Base-by-base conservation (phyloP, 345 rosid genomes). In the Turnera subulata region DNA sequence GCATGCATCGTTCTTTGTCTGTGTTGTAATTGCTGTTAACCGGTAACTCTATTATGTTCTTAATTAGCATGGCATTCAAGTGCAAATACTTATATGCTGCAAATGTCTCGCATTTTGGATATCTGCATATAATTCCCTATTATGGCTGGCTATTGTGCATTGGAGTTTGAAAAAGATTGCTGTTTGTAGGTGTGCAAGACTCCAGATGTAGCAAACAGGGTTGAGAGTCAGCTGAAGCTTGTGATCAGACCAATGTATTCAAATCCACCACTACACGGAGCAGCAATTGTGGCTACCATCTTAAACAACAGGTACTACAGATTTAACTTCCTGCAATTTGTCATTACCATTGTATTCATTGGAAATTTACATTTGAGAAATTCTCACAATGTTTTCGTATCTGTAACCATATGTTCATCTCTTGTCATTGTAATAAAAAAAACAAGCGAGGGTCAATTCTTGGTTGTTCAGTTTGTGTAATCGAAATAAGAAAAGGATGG, bases 201-300 rank as follows among this genome's bases (percentile, higher is more conserved):
- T 59, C 84, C 94, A 63, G 91, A 84, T 63, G 89, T 91, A 6
- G 90, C 97, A 0, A 67, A 78, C 33, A 78, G 50, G 66, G 97
- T 91, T 22, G 88, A 88, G 64, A 88, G 91, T 72, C 97, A 91
- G 64, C 70, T 88, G 76, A 91, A 91, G 69, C 90, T 88, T 51
- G 88, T 91, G 47, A 82, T 88, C 67, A 77, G 97, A 58, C 85
- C n/a, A n/a, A n/a, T n/a, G n/a, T n/a, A n/a, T n/a, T n/a, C n/a
- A n/a, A n/a, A 76, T 39, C 97, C 97, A 64, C 97, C 97, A 12
- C 78, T 91, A 37, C 96, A 91, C 47, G 97, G 97, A 56, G 96
- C 94, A 55, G 83, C 94, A 0, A 88, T 91, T 45, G 97, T 82
- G 39, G 94, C 92, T 53, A 42, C 75, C 46, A 78, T 91, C 64